Conservation (phyloP, 2,329 filamentous ascomycete genomes). For the Penicillium sp. region DNA sequence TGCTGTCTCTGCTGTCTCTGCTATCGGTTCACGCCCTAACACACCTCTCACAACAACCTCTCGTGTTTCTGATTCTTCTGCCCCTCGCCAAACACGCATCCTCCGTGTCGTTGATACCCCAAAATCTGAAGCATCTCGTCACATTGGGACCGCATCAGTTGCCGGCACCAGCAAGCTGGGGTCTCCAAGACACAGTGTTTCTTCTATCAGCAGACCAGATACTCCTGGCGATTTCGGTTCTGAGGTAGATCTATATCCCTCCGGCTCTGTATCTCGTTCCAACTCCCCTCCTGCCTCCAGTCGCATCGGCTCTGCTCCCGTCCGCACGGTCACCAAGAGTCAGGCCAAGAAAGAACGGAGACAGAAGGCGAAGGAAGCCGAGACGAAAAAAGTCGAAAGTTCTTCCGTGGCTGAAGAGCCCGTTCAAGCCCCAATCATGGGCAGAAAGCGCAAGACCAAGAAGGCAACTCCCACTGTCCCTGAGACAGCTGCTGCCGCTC, state of each 20-base stretch:
- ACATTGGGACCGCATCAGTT: conserved; percentile 31
- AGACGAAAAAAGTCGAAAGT: conserved; percentile 45
- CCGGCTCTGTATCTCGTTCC: conserved; percentile 60
- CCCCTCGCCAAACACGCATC: conserved; percentile 50
- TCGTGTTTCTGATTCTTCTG: conserved; percentile 40
- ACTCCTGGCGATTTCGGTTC: conserved; percentile 62
- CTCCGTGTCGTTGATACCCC: conserved; percentile 59
- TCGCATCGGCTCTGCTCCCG: conserved; percentile 60
- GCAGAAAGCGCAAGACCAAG: conserved; percentile 62
- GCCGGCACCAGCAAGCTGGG: conserved; percentile 32
- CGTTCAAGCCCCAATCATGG: conserved; percentile 62
- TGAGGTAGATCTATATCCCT: conserved; percentile 60
- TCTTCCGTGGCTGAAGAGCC: conserved; percentile 49
- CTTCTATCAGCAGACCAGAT: conserved; percentile 60
- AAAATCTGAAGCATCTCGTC: conserved; percentile 48
- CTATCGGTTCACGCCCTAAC: conserved; percentile 50
- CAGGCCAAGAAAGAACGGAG: conserved; percentile 61
- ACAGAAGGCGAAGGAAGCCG: conserved; percentile 51
- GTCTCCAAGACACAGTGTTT: conserved; percentile 45
- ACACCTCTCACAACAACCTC: conserved; percentile 44
- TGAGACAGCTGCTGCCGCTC: conserved; percentile 16
- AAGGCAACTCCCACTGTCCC: conserved; percentile 38
- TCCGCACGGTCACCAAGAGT: conserved; percentile 61
- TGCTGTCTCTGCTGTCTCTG: conserved; percentile 35
- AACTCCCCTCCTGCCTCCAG: conserved; percentile 56